Evolutionary conservation across 2,329 filamentous ascomycete species (phyloP).

Genomic region (Fusarium albidum): DNA sequence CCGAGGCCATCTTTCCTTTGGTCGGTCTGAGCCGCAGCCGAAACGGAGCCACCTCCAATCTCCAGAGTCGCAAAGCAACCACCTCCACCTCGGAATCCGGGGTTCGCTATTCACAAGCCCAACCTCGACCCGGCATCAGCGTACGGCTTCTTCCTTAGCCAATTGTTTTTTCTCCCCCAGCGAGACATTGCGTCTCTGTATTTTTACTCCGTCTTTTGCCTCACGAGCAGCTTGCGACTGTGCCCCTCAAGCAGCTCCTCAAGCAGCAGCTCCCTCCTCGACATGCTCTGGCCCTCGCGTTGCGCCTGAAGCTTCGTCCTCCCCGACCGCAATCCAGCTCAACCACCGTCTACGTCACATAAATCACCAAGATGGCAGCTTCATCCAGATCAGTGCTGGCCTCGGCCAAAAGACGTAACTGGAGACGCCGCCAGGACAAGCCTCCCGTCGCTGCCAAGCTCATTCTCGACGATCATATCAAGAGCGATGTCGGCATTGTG

Average conservation of each 20-base stretch:
- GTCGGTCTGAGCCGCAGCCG: conserved; percentile 35
- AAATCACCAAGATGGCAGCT: conserved; percentile 40
- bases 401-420: conserved; percentile 51
- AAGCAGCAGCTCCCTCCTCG: not conserved
- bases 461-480: conserved; percentile 84
- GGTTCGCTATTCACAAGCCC: not conserved
- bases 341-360: conserved; percentile 3
- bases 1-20: conserved; percentile 31
- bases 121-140: conserved; percentile 18
- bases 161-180: conserved; percentile 5
- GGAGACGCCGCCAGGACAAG: conserved; percentile 72
- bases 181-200: conserved; percentile 9
- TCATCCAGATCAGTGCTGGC: conserved; percentile 37
- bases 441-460: conserved; percentile 80
- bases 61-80: conserved; percentile 12
- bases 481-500: conserved; percentile 84
- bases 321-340: conserved; percentile 13
- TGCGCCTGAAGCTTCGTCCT: conserved; percentile 26
- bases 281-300: conserved; percentile 31
- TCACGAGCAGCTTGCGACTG: not conserved
- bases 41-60: conserved; percentile 27
- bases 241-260: conserved; percentile 2
- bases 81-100: conserved; percentile 6
- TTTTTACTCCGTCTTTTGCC: not conserved
- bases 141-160: conserved; percentile 4